Evolutionary conservation across 805 yeast genomes (phyloP), one percentile per base, ranked within the genome.

Genomic region (Kregervanrija delftensis): DNA sequence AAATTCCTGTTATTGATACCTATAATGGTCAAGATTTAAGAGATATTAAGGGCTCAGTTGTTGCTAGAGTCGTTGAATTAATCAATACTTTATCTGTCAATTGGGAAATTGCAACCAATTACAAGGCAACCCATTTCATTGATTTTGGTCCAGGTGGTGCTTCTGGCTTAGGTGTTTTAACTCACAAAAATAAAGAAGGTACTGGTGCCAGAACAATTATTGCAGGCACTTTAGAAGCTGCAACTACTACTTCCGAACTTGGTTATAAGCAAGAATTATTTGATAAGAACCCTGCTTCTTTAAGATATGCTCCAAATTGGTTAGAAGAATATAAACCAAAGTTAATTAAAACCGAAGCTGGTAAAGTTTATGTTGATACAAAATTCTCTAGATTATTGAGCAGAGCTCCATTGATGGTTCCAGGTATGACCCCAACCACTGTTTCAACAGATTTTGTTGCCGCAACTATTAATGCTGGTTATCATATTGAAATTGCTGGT

Each of bases 71-170:
- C 47, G 82, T 85, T 49, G 79, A 80, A 64, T 83, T 90, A 59
- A 90, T 93, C 65, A 87, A 93, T 43, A 81, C 81, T 60, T 76
- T 87, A 59, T 88, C 96, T 37, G 99, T 93, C 52, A 76, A 86
- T 68, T 93, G 99, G 99, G 98, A 93, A 71, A 54, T 56, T 30
- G 95, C 98, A 30, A 90, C 97, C 33, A 63, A 77, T 53, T 87
- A 86, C 64, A 64, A 76, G 40, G 77, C 93, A 28, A 86, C 97
- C 39, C 99, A 93, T 64, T 78, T 93, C 57, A 66, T 93, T 50
- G 99, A 93, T 69, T 93, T 93, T 58, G 99, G 99, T 64, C 99
- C 99, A 50, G 99, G 99, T 68, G 98, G 98, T 57, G 81, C 87
- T 34, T 86, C 97, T 38, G 99, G 99, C 58, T 74, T 93, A 54